A percentile compares a stretch with the other conserved stretches of the same genome.
Evolutionary conservation across 371 early-diverging fungal genomes (phyloP).

Genomic region (Mortierella sp.): DNA sequence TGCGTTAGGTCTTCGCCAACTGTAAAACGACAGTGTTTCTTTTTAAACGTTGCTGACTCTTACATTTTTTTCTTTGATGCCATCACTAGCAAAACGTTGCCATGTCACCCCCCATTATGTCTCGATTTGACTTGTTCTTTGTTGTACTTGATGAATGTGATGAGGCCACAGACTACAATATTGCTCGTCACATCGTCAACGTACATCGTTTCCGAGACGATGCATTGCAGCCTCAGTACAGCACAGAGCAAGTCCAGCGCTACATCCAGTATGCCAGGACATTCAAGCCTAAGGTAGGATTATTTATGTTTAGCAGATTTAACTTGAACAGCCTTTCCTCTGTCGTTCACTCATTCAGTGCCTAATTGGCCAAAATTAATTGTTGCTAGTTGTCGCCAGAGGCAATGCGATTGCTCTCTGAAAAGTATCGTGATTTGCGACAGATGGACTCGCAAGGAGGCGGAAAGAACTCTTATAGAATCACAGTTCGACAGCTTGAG

Average conservation of each 20-base stretch:
- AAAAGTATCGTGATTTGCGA: conserved; percentile 92
- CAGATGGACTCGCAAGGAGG: conserved; percentile 87
- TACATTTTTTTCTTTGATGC: conserved; percentile 21
- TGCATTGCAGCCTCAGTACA: conserved; percentile 71
- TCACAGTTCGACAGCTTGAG: conserved; percentile 99
- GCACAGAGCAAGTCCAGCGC: conserved; percentile 82
- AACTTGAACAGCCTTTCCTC: background rate
- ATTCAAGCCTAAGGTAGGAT: conserved; percentile 82
- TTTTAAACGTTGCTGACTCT: conserved; percentile 19
- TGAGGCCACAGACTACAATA: conserved; percentile 89
- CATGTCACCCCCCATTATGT: conserved; percentile 99
- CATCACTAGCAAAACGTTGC: conserved; percentile 92
- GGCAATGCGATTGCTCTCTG: conserved; percentile 82
- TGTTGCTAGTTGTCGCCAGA: conserved; percentile 76
- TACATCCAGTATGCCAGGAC: conserved; percentile 93
- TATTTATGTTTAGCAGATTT: background rate
- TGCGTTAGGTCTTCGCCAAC: background rate
- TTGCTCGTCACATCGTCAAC: conserved; percentile 95
- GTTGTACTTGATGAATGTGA: conserved; percentile 98
- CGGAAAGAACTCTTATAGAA: conserved; percentile 88
- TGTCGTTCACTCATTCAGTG: background rate
- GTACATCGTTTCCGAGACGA: conserved; percentile 87
- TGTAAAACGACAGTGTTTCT: no score
- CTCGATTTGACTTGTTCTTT: conserved; percentile 99
- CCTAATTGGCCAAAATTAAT: background rate